A percentile compares a stretch with the other conserved stretches of the same genome.
Evolutionary conservation across 2,329 filamentous ascomycete species (phyloP).

Genomic region (Metarhizium anisopliae): DNA sequence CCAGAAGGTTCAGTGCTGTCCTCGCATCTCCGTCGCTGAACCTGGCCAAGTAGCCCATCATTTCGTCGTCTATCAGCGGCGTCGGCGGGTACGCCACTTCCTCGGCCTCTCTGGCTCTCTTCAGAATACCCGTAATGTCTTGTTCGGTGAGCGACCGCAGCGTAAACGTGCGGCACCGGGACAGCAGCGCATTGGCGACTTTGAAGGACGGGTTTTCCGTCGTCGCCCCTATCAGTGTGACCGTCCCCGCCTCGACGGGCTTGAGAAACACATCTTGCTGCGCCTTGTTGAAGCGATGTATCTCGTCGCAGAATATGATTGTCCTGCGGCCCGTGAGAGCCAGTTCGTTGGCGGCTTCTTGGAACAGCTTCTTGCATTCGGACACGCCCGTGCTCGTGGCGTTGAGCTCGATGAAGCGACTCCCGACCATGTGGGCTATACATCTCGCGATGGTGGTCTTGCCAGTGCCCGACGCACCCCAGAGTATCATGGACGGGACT

Average conservation of each 20-base stretch:
- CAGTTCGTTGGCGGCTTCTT: constrained; percentile 73
- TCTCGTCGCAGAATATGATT: constrained; percentile 96
- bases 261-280: constrained; percentile 94
- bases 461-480: constrained; percentile 73
- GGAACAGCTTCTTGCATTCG: constrained; percentile 88
- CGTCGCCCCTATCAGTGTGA: constrained; percentile 89
- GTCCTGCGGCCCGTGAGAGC: constrained; percentile 78
- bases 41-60: constrained; percentile 71
- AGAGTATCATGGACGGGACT: constrained; percentile 92
- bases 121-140: constrained; percentile 64
- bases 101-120: constrained; percentile 63
- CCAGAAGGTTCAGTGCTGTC: constrained; percentile 84
- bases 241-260: constrained; percentile 81
- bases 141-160: constrained; percentile 64
- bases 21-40: constrained; percentile 91
- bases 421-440: constrained; percentile 72
- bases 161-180: constrained; percentile 84
- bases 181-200: constrained; percentile 77
- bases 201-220: constrained; percentile 97
- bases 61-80: constrained; percentile 63
- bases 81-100: constrained; percentile 30
- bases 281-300: constrained; percentile 81
- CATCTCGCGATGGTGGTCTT: constrained; percentile 91
- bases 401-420: constrained; percentile 91
- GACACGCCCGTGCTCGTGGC: constrained; percentile 80